phyloP scores from a whole-genome alignment of 345 rosid genomes.

The Arabis alpina region DNA sequence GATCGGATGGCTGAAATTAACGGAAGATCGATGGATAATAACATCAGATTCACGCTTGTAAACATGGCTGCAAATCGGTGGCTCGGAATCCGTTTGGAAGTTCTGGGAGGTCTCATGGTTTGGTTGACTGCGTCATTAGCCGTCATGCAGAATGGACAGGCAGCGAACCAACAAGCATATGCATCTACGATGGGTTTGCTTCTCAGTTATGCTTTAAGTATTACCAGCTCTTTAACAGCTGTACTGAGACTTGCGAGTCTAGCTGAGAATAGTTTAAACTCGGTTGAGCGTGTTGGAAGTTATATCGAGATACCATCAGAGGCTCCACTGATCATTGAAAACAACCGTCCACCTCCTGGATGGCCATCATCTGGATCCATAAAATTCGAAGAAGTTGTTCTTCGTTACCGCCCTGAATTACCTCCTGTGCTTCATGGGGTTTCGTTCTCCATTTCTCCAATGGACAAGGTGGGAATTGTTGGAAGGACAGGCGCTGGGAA shows the following conservation, averaged over 20 bases:
- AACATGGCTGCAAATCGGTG: conserved; percentile 96
- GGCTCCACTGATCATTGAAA: conserved; percentile 80
- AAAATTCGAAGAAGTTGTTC: conserved; percentile 86
- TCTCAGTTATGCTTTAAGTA: conserved; percentile 92
- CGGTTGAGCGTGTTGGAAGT: conserved; percentile 92
- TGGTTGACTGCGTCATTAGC: conserved; percentile 99
- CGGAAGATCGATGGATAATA: conserved; percentile 94
- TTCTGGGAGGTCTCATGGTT: conserved; percentile 95
- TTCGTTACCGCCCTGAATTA: conserved; percentile 93
- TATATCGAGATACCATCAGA: conserved; percentile 89
- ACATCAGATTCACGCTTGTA: conserved; percentile 83
- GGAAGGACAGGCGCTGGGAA: conserved; percentile 99
- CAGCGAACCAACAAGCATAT: conserved; percentile 82
- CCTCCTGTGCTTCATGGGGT: conserved; percentile 92
- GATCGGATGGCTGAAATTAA: conserved; percentile 93
- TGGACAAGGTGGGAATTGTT: conserved; percentile 96
- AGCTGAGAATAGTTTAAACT: conserved; percentile 95
- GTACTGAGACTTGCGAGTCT: conserved; percentile 97
- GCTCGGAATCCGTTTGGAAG: conserved; percentile 96
- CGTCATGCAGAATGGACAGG: conserved; percentile 91
- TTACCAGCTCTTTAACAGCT: conserved; percentile 77
- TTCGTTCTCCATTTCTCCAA: conserved; percentile 77
- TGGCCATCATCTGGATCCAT: conserved; percentile 99
- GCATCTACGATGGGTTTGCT: conserved; percentile 99
- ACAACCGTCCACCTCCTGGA: conserved; percentile 93